phyloP scores from a whole-genome alignment of 169 alveolate genomes.

The Eimeria mitis region DNA sequence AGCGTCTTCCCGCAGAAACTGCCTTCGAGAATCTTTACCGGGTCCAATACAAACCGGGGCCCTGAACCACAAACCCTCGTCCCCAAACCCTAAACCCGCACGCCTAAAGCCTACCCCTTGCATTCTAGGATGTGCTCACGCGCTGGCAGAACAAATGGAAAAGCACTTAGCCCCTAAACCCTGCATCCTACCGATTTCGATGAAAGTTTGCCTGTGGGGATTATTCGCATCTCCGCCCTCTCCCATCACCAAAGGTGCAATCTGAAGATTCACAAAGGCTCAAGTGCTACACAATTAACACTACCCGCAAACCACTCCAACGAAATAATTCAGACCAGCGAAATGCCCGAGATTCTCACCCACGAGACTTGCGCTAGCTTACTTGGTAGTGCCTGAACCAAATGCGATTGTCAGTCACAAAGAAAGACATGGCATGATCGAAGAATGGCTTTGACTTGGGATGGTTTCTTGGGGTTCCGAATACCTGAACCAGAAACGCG shows the following conservation, averaged over 20 bases:
- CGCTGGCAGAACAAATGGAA: neutral
- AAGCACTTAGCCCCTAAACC: neutral
- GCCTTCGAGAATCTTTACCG: conserved; percentile 93
- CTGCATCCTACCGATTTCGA: conserved; percentile 85
- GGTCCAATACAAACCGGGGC: conserved; percentile 95
- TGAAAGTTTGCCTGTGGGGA: conserved; percentile 88
- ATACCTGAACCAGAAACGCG: conserved; percentile 86
- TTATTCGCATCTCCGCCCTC: conserved; percentile 84
- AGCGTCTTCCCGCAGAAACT: conserved; percentile 90
- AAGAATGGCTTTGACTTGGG: conserved; percentile 98
- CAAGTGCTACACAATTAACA: neutral
- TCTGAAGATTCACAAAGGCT: conserved; percentile 77
- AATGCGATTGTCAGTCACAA: conserved; percentile 89
- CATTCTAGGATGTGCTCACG: neutral
- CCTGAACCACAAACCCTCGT: conserved; percentile 81
- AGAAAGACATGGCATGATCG: conserved; percentile 96
- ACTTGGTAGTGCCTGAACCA: conserved; percentile 95
- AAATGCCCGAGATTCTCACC: neutral
- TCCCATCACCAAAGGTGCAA: conserved; percentile 83
- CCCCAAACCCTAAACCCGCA: neutral
- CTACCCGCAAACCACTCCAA: neutral
- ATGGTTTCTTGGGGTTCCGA: conserved; percentile 97
- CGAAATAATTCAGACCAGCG: neutral
- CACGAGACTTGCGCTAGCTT: neutral
- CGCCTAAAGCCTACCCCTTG: neutral